phyloP scores from a whole-genome alignment of 768 basidiomycete species.

The Agrocybe praecox region DNA sequence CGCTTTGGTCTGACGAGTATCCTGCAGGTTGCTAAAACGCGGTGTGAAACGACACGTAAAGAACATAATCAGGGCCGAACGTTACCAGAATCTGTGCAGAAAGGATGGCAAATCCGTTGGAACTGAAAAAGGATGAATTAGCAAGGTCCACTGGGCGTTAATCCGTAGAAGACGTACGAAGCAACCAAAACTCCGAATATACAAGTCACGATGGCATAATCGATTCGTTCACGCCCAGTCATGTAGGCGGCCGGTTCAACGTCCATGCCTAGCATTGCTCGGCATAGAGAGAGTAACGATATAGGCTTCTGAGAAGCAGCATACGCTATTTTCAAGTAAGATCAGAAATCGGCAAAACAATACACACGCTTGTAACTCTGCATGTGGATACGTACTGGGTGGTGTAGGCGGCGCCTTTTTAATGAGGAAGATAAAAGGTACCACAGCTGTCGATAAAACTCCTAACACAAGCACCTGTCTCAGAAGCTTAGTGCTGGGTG shows the following conservation, averaged over 20 bases:
- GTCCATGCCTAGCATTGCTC: conserved; percentile 51
- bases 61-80: conserved; percentile 4
- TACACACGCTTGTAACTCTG: not conserved
- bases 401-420: conserved; percentile 68
- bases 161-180: conserved; percentile 41
- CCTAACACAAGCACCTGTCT: conserved; percentile 68
- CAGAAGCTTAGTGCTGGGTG: not conserved
- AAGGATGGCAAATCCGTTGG: conserved; percentile 66
- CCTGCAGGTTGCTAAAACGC: conserved; percentile 64
- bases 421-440: conserved; percentile 64
- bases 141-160: no score
- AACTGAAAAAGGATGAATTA: conserved; percentile 32
- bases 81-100: conserved; percentile 70
- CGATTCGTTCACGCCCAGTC: conserved; percentile 65
- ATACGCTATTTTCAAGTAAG: conserved; percentile 44
- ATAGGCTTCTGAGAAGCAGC: conserved; percentile 64
- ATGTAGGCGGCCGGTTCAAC: conserved; percentile 52
- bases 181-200: conserved; percentile 70
- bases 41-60: not conserved
- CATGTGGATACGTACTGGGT: conserved; percentile 56
- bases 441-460: conserved; percentile 65
- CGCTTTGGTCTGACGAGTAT: conserved; percentile 66
- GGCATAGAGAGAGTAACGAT: conserved; percentile 53
- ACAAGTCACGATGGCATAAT: conserved; percentile 61
- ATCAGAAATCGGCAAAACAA: not conserved